A percentile compares a stretch with the other conserved stretches of the same genome.
These are phyloP conservation scores for Eucalyptus decipiens DNA, from an alignment of 345 rosid species.

Conservation along the genomic window DNA sequence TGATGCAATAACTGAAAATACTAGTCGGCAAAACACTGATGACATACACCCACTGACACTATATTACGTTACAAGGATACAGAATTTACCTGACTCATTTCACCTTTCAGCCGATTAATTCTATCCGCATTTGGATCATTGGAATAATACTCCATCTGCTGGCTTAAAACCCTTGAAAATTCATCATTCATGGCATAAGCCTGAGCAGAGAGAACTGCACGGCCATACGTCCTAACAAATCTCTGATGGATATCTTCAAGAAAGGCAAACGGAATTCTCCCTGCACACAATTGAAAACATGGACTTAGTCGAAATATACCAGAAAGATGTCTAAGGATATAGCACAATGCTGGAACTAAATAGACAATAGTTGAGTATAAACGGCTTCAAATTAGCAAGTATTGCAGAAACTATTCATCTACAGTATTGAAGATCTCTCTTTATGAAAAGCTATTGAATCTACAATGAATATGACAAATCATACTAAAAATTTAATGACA, in stretches of 20 bases:
- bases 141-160: slow-evolving; percentile 83
- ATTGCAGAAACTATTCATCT: neutral
- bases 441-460: neutral
- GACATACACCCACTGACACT: neutral
- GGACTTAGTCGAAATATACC: neutral
- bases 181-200: slow-evolving; percentile 96
- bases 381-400: neutral
- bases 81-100: slow-evolving; percentile 75
- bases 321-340: neutral
- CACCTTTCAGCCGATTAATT: slow-evolving; percentile 84
- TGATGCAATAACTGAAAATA: neutral
- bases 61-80: neutral
- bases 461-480: neutral
- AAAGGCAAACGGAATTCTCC: slow-evolving; percentile 88
- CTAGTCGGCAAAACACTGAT: neutral
- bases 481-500: neutral
- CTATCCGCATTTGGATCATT: slow-evolving; percentile 86
- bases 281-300: slow-evolving; percentile 9
- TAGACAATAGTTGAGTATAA: neutral
- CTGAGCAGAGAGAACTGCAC: slow-evolving; percentile 70
- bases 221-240: slow-evolving; percentile 61
- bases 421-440: neutral
- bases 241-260: slow-evolving; percentile 93
- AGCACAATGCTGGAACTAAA: neutral
- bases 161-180: slow-evolving; percentile 88